Evolutionary conservation across 2,329 filamentous ascomycete species (phyloP).

Genomic region (Parastagonospora nodorum): DNA sequence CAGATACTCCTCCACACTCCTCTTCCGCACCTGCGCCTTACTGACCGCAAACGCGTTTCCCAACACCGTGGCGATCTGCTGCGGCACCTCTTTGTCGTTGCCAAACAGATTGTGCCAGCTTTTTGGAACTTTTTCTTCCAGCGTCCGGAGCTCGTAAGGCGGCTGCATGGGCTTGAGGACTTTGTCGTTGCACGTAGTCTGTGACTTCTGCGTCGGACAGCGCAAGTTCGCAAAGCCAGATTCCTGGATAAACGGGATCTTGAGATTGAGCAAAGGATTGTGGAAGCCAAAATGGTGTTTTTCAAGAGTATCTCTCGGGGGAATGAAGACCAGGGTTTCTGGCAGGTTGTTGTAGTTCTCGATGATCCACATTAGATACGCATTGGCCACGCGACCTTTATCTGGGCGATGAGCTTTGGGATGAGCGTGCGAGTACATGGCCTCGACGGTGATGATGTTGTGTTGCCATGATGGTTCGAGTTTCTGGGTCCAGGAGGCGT

Average conservation of each 20-base stretch:
- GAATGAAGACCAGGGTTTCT: constrained; percentile 23
- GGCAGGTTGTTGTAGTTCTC: constrained; percentile 27
- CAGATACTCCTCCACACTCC: constrained; percentile 36
- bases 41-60: constrained; percentile 47
- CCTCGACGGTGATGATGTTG: constrained; percentile 42
- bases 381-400: constrained; percentile 27
- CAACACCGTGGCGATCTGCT: constrained; percentile 52
- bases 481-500: constrained; percentile 17
- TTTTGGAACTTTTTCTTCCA: constrained; percentile 33
- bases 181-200: constrained; percentile 44
- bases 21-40: constrained; percentile 28
- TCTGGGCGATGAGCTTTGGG: constrained; percentile 12
- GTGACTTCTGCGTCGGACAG: constrained; percentile 32
- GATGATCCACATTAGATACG: constrained; percentile 32
- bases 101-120: constrained; percentile 54
- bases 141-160: constrained; percentile 17
- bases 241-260: constrained; percentile 43
- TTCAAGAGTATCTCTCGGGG: constrained; percentile 6
- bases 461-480: constrained; percentile 44
- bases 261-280: constrained; percentile 29
- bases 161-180: constrained; percentile 37
- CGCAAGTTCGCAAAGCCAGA: constrained; percentile 49
- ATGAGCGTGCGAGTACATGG: constrained; percentile 15
- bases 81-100: constrained; percentile 38
- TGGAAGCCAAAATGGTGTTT: background rate